These are phyloP conservation scores for Mycena crocata DNA, from an alignment of 768 basidiomycete genomes.

Conservation along the genomic window DNA sequence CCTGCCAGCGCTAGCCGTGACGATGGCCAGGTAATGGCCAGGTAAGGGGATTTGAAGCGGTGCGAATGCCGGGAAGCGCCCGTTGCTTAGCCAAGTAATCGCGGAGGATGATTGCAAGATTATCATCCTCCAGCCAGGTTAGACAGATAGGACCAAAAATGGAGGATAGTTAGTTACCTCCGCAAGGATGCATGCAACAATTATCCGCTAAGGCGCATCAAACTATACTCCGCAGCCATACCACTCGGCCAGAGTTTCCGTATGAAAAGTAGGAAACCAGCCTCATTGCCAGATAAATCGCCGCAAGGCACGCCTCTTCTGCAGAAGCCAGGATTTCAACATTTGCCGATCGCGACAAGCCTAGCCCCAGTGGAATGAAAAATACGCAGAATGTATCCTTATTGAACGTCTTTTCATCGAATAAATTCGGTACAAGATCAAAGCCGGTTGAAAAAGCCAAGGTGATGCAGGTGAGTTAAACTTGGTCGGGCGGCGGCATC, in stretches of 20 bases:
- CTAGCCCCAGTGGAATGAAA: conserved; percentile 77
- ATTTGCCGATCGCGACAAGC: conserved; percentile 73
- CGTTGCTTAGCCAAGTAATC: conserved; percentile 72
- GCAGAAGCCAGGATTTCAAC: conserved; percentile 80
- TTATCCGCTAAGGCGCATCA: conserved; percentile 66
- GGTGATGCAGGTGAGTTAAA: conserved; percentile 68
- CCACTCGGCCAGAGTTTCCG: conserved; percentile 81
- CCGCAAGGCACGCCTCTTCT: conserved; percentile 76
- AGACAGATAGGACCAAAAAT: conserved; percentile 3
- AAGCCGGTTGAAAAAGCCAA: conserved; percentile 70
- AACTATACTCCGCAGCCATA: conserved; percentile 76
- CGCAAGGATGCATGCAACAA: conserved; percentile 78
- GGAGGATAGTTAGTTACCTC: conserved; percentile 64
- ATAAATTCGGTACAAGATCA: conserved; percentile 50
- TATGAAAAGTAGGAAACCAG: conserved; percentile 73
- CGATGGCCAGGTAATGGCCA: conserved; percentile 66
- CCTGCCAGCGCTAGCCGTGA: conserved; percentile 50
- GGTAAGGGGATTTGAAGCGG: conserved; percentile 52
- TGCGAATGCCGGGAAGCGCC: conserved; percentile 73
- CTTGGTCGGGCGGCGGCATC: conserved; percentile 64
- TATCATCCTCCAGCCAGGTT: conserved; percentile 64
- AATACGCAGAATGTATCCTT: conserved; percentile 63
- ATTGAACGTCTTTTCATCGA: conserved; percentile 49
- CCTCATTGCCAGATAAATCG: conserved; percentile 80
- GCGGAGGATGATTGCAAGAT: conserved; percentile 72